phyloP scores from a whole-genome alignment of 1,139 yeast species.

The Yamadazyma taylorii region DNA sequence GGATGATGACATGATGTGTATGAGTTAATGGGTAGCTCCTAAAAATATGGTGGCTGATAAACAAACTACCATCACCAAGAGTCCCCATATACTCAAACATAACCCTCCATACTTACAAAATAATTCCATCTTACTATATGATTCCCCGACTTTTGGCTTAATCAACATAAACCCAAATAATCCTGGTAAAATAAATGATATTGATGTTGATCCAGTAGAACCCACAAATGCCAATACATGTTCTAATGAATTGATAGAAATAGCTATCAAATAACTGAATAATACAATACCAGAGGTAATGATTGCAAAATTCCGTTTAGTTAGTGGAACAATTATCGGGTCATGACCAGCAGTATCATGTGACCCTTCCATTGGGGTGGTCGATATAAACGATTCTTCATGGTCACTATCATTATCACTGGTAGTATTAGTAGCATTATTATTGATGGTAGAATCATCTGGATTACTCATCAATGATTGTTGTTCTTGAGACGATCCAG shows the following conservation, averaged over 20 bases:
- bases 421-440: background rate
- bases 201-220: slow-evolving; percentile 91
- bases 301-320: slow-evolving; percentile 52
- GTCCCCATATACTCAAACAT: slow-evolving; percentile 70
- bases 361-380: slow-evolving; percentile 52
- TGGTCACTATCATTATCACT: slow-evolving; percentile 10
- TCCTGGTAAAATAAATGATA: slow-evolving; percentile 91
- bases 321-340: slow-evolving; percentile 53
- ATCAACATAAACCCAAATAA: slow-evolving; percentile 77
- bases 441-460: background rate
- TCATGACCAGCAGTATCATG: slow-evolving; percentile 52
- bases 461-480: slow-evolving; percentile 30
- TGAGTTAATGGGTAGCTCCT: slow-evolving; percentile 49
- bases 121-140: slow-evolving; percentile 39
- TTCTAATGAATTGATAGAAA: slow-evolving; percentile 75
- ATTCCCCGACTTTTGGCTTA: slow-evolving; percentile 37
- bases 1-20: background rate
- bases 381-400: slow-evolving; percentile 42
- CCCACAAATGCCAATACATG: slow-evolving; percentile 91
- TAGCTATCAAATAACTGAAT: slow-evolving; percentile 70
- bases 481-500: slow-evolving; percentile 7
- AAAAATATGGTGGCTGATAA: slow-evolving; percentile 70
- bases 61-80: slow-evolving; percentile 75
- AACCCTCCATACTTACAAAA: slow-evolving; percentile 59
- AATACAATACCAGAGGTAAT: slow-evolving; percentile 66